Base-by-base conservation (phyloP, 257 asterid genomes). In the Coffea eugenioides region DNA sequence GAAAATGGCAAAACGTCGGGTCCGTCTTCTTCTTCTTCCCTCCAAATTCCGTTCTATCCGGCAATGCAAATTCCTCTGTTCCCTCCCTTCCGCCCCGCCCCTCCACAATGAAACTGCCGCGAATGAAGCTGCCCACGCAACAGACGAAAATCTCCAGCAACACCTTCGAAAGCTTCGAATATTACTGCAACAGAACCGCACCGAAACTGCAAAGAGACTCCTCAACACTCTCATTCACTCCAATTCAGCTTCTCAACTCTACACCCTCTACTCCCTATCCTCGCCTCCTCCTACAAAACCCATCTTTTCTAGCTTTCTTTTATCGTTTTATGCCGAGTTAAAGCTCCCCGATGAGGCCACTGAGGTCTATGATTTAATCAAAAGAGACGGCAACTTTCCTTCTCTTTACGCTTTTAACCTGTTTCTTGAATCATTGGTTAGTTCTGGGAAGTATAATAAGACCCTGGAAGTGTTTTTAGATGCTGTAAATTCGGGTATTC, bases 361-460 rank as follows among this genome's bases (percentile, higher is more conserved):
- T 6, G 91, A 90, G 71, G 72, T 94, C 73, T 91, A 87, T 78
- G 51, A 45, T 14, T 82, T 92, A 80, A 76, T 94, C n/a, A 85
- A 90, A 27, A 64, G 73, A 10, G 91, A 90, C 13, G 88, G 89
- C n/a, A 80, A 69, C 39, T 90, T 87, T 82, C 94, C 94, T 75
- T 86, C 97, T 5, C 82, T 89, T 41, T 21, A 82, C 34, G 82
- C 88, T 80, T 89, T 94, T 79, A 90, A 90, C 86, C 27, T 80
- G 79, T 87, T 90, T 83, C 86, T 92, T 36, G 97, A 88, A n/a
- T 85, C 87, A 48, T 75, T 94, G 88, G 97, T 91, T 72, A 66
- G 66, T 71, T 82, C 83, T 14, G 73, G 81, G 48, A 77, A 75
- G 48, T 92, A 86, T 52, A 73, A 68, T 16, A 75, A 81, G 86